Conservation (phyloP, 495 filamentous ascomycete species). For the Jackrogersella multiformis region DNA sequence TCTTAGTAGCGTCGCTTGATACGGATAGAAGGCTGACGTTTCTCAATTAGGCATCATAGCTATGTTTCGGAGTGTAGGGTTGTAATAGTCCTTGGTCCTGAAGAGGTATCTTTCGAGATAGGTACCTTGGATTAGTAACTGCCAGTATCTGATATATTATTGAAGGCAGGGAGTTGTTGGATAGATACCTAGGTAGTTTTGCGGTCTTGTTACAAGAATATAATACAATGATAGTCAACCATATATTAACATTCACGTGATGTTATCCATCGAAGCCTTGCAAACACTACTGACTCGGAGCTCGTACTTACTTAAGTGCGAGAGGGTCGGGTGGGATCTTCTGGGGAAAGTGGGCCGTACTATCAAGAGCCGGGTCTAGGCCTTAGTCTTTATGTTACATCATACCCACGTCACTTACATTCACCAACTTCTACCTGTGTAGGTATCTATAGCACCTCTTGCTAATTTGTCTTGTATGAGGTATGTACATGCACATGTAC, state of each 20-base stretch:
- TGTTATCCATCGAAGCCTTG: not conserved
- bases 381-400: slow-evolving; percentile 30
- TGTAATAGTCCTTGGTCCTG: not conserved
- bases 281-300: slow-evolving; percentile 14
- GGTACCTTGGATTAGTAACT: not conserved
- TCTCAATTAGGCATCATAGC: not conserved
- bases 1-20: slow-evolving; percentile 20
- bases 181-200: slow-evolving; percentile 2
- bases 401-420: slow-evolving; percentile 22
- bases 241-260: not conserved
- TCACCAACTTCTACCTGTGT: not conserved
- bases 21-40: slow-evolving; percentile 10
- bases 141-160: not conserved
- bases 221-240: slow-evolving; percentile 2
- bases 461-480: not conserved
- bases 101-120: not conserved
- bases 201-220: not conserved
- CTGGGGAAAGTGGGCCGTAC: slow-evolving; percentile 38
- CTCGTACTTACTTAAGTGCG: not conserved
- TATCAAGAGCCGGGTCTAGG: slow-evolving; percentile 16
- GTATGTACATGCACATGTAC: too few relatives aligned
- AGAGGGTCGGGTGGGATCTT: slow-evolving; percentile 22
- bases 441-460: too few relatives aligned
- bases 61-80: not conserved
- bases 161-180: not conserved